These are phyloP conservation scores for Microsporum canis DNA, from an alignment of 2,329 filamentous ascomycete genomes.

Conservation along the genomic window DNA sequence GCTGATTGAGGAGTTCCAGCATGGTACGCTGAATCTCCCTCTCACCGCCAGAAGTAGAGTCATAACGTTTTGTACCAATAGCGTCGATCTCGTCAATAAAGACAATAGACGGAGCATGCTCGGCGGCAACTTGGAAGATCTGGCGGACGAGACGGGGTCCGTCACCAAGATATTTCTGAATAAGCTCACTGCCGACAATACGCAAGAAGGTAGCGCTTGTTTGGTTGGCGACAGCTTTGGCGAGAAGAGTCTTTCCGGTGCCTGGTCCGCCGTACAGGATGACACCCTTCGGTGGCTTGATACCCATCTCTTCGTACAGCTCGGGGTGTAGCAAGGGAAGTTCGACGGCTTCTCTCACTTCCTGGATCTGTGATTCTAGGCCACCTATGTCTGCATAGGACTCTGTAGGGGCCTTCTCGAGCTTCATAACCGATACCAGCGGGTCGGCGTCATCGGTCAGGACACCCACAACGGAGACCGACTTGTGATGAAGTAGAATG, in stretches of 20 bases:
- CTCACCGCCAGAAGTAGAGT: constrained; percentile 92
- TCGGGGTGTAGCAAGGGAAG: constrained; percentile 89
- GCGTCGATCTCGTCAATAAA: constrained; percentile 99
- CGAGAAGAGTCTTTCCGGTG: constrained; percentile 90
- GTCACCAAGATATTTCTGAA: constrained; percentile 97
- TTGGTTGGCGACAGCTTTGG: constrained; percentile 95
- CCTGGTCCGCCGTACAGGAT: constrained; percentile 96
- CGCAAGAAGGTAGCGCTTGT: constrained; percentile 97
- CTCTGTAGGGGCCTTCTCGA: constrained; percentile 96
- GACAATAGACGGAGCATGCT: constrained; percentile 92
- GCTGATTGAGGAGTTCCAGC: constrained; percentile 94
- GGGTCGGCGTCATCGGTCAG: constrained; percentile 94
- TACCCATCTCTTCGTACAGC: constrained; percentile 98
- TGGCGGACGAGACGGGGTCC: constrained; percentile 90
- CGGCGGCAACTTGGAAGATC: constrained; percentile 78
- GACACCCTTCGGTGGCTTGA: constrained; percentile 98
- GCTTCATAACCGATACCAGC: constrained; percentile 95
- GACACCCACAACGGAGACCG: constrained; percentile 92
- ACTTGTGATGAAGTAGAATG: constrained; percentile 93
- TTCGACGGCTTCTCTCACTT: constrained; percentile 94
- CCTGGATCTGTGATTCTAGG: constrained; percentile 87
- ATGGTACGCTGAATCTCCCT: constrained; percentile 97
- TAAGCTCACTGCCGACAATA: constrained; percentile 92
- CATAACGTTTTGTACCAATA: constrained; percentile 97
- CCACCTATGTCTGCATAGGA: constrained; percentile 98